These are phyloP conservation scores for Citrus reticulata DNA, from an alignment of 345 rosid species.

Conservation along the genomic window DNA sequence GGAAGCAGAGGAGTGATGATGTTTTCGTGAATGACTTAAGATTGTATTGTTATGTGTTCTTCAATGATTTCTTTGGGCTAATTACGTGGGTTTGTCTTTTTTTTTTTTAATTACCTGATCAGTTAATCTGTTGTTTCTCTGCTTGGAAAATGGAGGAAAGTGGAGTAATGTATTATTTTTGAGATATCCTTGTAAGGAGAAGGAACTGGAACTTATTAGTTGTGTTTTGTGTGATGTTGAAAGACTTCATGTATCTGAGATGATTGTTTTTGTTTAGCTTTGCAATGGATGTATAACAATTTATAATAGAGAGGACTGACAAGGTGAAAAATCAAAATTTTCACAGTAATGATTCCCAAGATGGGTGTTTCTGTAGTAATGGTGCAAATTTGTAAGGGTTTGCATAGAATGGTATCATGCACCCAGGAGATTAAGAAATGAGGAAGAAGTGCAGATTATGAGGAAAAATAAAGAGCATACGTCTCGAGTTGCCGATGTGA, in stretches of 20 bases:
- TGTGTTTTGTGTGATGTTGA: background rate
- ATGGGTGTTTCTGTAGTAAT: background rate
- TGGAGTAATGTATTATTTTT: background rate
- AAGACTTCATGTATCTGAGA: background rate
- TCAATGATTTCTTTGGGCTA: background rate
- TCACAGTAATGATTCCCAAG: background rate
- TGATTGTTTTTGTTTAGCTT: background rate
- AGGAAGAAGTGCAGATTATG: no score
- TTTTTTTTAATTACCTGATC: background rate
- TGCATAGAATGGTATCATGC: no score
- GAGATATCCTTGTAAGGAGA: background rate
- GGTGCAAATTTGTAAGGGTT: no score
- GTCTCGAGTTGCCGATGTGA: background rate
- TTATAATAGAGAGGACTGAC: background rate
- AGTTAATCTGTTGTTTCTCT: background rate
- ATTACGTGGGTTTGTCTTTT: background rate
- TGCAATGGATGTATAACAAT: background rate
- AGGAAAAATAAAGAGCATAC: no score
- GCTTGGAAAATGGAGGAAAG: background rate
- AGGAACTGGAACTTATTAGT: background rate
- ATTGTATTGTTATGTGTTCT: background rate
- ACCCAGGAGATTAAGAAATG: no score
- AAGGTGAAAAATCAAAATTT: background rate
- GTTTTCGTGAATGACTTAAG: background rate
- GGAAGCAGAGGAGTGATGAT: background rate